Evolutionary conservation across 768 basidiomycete species (phyloP), one percentile per base, ranked within the genome.

Genomic region (Albatrellus ellisii): DNA sequence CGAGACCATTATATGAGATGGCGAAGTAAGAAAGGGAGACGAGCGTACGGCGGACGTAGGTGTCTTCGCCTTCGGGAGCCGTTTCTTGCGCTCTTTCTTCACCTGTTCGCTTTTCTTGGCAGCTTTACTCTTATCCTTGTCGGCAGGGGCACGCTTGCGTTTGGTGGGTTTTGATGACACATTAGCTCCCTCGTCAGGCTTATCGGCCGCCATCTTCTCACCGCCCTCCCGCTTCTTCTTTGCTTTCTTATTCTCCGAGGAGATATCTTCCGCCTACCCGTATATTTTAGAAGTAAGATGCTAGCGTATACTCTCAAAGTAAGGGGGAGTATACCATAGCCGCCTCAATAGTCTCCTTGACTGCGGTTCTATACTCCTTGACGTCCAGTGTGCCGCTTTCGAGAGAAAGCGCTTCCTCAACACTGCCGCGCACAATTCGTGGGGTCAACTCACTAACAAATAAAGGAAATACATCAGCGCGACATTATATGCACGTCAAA

Each of bases 401-500:
- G n/a, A 81, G 54, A 3, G 49, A 44, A 33, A 77, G 61, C 18
- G 62, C 49, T 20, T 59, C 50, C 56, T 79, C 78, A 1, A 80
- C 40, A n/a, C 62, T 52, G 42, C 59, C 55, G 10, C 78, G 69
- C 20, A 80, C 62, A 10, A 67, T 60, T 18, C 70, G 69, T 12
- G 64, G 64, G 2, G 77, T 78, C 18, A 69, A 50, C 6, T 53
- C 41, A 27, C 72, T 75, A n/a, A n/a, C n/a, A n/a, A n/a, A n/a
- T n/a, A n/a, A n/a, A n/a, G n/a, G n/a, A n/a, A n/a, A n/a, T n/a
- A n/a, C n/a, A n/a, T n/a, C n/a, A n/a, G n/a, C n/a, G n/a, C n/a
- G n/a, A n/a, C n/a, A n/a, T n/a, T n/a, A n/a, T n/a, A n/a, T n/a
- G n/a, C n/a, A n/a, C n/a, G n/a, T n/a, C n/a, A n/a, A n/a, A n/a